Conservation (phyloP, 495 filamentous ascomycete genomes). For the Amorphotheca resinae region DNA sequence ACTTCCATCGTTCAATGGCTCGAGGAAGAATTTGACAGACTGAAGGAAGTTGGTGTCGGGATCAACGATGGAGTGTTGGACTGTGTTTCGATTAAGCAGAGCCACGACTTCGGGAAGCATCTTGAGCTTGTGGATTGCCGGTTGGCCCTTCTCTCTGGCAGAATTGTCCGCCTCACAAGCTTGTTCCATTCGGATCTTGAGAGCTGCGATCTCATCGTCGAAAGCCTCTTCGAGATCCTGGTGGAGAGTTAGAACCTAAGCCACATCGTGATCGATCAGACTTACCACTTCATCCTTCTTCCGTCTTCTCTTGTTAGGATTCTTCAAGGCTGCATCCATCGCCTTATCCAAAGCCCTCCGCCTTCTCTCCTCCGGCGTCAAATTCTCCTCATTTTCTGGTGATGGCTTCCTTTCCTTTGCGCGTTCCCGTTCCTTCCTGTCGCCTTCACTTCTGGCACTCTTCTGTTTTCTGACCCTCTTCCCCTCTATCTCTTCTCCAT, state of each 20-base stretch:
- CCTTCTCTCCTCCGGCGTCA: conserved; percentile 56
- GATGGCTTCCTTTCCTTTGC: conserved; percentile 34
- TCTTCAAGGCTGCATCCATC: conserved; percentile 79
- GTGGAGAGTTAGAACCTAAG: conserved; percentile 11
- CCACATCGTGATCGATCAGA: conserved; percentile 7
- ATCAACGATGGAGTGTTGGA: conserved; percentile 72
- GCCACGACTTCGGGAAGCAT: conserved; percentile 86
- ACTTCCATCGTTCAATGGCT: conserved; percentile 83
- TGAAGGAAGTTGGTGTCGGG: conserved; percentile 91
- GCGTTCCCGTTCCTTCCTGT: conserved; percentile 25
- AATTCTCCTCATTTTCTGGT: conserved; percentile 53
- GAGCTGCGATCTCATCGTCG: conserved; percentile 77
- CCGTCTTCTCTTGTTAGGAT: conserved; percentile 63
- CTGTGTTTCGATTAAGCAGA: conserved; percentile 75
- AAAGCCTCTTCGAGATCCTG: conserved; percentile 81
- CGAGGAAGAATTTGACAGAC: conserved; percentile 92
- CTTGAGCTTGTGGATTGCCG: conserved; percentile 84
- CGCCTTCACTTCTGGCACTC: conserved; percentile 25
- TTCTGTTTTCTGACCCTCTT: conserved; percentile 36
- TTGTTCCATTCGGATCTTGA: conserved; percentile 83
- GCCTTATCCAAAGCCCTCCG: conserved; percentile 67
- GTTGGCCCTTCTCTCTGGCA: conserved; percentile 60
- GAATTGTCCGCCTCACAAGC: conserved; percentile 78
- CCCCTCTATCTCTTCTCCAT: conserved; percentile 44
- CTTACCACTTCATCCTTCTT: conserved; percentile 82